Base-by-base conservation (phyloP, 2,329 filamentous ascomycete genomes). In the Epichloe gansuensis region DNA sequence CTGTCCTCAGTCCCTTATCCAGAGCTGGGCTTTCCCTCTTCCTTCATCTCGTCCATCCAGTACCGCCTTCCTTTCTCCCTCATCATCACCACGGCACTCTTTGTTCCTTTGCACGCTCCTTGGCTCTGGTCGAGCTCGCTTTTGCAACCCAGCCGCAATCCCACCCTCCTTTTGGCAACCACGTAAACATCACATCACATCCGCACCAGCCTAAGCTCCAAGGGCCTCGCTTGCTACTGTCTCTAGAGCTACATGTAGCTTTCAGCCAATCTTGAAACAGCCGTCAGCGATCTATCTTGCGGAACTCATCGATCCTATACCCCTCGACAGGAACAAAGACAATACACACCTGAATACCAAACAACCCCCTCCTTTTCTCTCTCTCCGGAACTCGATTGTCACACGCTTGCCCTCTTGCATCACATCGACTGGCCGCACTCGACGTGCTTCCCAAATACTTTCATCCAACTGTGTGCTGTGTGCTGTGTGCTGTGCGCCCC, bases 41-140 rank as follows among this genome's bases (percentile, higher is more conserved):
- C 31, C 52, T 38, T 44, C 44, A 15, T 59, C 66, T 62, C 68
- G 66, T 66, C 69, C 71, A 75, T 71, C 70, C 70, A 73, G 67
- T 70, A 61, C 45, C 63, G 65, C 67, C 61, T 66, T 68, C 63
- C 66, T 67, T 72, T 72, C 67, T 65, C 60, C 59, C 61, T 64
- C 64, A 64, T 59, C 65, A 68, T 66, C 67, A 60, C 60, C 58
- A 59, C 62, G 61, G 61, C 63, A 64, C 65, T 59, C 59, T 61
- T 58, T 61, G 59, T 64, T 67, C 62, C 52, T 61, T 65, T 63
- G 57, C 55, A 68, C 67, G 58, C 61, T 69, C 67, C 67, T 70
- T 70, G 67, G 63, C 62, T 66, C 63, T 59, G 61, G 56, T 47
- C 61, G 61, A 62, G 59, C 60, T 60, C 58, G 54, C 55, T 62